phyloP scores from a whole-genome alignment of 2,329 filamentous ascomycete genomes.

The Ceratocystis huliohia region DNA sequence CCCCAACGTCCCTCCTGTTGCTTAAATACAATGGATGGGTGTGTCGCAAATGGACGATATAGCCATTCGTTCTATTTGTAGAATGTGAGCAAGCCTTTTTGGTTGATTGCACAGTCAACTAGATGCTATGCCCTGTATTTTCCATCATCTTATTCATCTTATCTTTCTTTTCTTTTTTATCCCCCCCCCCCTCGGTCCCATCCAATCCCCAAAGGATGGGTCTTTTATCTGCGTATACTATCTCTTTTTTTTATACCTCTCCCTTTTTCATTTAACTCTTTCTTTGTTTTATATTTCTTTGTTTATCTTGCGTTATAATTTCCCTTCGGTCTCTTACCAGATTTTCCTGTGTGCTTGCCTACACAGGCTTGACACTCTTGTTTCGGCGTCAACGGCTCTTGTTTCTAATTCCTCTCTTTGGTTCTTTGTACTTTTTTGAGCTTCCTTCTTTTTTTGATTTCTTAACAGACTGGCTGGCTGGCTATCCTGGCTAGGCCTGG shows the following conservation, averaged over 20 bases:
- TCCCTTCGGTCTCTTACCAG: conserved; percentile 31
- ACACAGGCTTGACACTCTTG: conserved; percentile 30
- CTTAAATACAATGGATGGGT: conserved; percentile 24
- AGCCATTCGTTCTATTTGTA: background rate
- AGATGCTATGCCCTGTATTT: background rate
- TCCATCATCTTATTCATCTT: conserved; percentile 4
- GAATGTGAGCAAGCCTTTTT: background rate
- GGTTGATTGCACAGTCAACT: background rate
- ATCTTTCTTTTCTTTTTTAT: conserved; percentile 7
- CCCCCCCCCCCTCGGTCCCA: background rate
- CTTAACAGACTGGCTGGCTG: background rate
- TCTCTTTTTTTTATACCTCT: conserved; percentile 15
- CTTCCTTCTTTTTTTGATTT: conserved; percentile 1
- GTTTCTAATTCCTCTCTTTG: conserved; percentile 23
- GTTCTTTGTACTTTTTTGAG: conserved; percentile 16
- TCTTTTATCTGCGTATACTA: conserved; percentile 10
- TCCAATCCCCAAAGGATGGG: background rate
- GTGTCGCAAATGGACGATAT: background rate
- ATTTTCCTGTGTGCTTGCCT: conserved; percentile 59
- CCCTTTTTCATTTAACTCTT: conserved; percentile 11
- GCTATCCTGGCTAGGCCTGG: background rate
- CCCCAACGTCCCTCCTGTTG: conserved; percentile 26
- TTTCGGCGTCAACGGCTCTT: conserved; percentile 14
- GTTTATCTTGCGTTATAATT: conserved; percentile 13
- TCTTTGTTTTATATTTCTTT: conserved; percentile 13